phyloP scores from a whole-genome alignment of 225 moss, liverwort and hornwort species.

The Sphagnum contortum region DNA sequence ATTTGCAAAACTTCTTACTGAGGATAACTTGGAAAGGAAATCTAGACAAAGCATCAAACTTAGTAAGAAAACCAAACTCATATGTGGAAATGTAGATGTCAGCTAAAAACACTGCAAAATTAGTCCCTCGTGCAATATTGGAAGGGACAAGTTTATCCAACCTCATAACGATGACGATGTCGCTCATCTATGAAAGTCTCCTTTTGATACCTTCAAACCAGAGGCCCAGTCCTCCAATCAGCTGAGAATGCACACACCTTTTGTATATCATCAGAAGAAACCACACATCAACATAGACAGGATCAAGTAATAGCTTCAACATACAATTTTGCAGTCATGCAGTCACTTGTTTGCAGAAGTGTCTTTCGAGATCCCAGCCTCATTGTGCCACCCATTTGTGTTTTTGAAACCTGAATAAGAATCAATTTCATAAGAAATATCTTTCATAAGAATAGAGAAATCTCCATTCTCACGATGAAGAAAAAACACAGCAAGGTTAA shows the following conservation, averaged over 20 bases:
- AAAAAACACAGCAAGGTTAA: no score
- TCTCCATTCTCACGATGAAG: no score
- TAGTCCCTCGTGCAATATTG: no score
- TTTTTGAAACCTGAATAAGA: slow-evolving; percentile 67
- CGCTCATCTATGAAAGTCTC: slow-evolving; percentile 69
- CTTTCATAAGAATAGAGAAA: background rate
- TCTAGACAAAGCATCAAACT: no score
- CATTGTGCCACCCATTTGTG: slow-evolving; percentile 98
- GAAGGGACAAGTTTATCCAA: background rate
- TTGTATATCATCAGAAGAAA: background rate
- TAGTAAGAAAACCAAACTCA: no score
- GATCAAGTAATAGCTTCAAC: slow-evolving; percentile 4
- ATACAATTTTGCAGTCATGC: slow-evolving; percentile 69
- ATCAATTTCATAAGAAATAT: background rate
- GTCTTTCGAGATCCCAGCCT: slow-evolving; percentile 90
- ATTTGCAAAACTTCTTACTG: no score
- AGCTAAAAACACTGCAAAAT: no score
- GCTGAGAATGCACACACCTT: background rate
- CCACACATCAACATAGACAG: background rate
- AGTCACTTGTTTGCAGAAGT: slow-evolving; percentile 56
- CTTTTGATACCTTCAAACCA: slow-evolving; percentile 46
- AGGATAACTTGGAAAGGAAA: no score
- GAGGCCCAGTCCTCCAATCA: no score
- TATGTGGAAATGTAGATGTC: no score
- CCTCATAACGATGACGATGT: slow-evolving; percentile 96